Percentiles rank a stretch among this genome's conserved stretches.
Conservation (phyloP, 2,329 filamentous ascomycete genomes). For the Colletotrichum chlorophyti region DNA sequence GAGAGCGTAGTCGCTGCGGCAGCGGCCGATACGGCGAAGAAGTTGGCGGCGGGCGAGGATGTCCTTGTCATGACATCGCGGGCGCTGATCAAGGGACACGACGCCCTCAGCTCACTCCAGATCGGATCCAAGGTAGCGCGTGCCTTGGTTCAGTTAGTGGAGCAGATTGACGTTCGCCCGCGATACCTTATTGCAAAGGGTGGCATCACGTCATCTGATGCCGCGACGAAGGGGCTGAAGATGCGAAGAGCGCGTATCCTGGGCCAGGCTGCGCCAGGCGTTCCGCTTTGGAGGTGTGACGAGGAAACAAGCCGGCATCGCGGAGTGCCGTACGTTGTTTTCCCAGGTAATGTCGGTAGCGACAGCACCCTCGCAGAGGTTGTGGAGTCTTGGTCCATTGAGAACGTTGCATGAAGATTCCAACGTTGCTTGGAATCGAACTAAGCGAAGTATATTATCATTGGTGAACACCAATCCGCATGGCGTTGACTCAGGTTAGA, state of each 20-base stretch:
- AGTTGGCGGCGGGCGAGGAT: conserved; percentile 53
- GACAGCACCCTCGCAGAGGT: conserved; percentile 53
- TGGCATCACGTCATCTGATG: conserved; percentile 65
- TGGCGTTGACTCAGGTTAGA: neutral
- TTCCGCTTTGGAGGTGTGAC: conserved; percentile 65
- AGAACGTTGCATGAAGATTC: conserved; percentile 4
- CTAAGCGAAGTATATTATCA: conserved; percentile 8
- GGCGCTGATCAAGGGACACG: conserved; percentile 48
- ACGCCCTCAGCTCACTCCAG: conserved; percentile 58
- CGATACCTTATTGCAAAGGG: conserved; percentile 66
- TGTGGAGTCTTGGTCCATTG: conserved; percentile 37
- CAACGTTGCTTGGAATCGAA: conserved; percentile 3
- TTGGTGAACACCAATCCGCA: neutral
- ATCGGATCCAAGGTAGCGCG: conserved; percentile 60
- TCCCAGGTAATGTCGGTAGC: conserved; percentile 64
- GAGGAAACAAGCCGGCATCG: conserved; percentile 57
- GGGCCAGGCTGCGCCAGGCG: conserved; percentile 63
- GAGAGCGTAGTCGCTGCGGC: conserved; percentile 16
- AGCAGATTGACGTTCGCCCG: conserved; percentile 52
- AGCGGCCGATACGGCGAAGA: conserved; percentile 29
- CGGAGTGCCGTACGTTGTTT: conserved; percentile 62
- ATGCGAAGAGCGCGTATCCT: conserved; percentile 61
- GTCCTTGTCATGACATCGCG: conserved; percentile 67
- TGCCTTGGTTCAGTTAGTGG: conserved; percentile 57
- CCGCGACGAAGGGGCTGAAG: conserved; percentile 61